Conservation (phyloP, 2,329 filamentous ascomycete species). For the Paracamarosporium sp. region DNA sequence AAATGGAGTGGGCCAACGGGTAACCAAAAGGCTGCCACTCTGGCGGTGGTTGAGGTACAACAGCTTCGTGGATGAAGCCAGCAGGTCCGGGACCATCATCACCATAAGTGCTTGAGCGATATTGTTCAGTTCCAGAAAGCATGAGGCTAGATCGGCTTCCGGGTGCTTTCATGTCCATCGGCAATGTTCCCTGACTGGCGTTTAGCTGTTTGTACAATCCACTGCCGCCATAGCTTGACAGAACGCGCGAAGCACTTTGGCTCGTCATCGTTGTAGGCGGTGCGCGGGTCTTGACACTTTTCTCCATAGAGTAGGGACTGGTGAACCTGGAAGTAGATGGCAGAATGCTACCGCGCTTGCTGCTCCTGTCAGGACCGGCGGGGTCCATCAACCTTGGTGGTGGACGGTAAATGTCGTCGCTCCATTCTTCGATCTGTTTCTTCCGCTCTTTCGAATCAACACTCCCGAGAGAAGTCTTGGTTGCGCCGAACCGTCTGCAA, state of each 20-base stretch:
- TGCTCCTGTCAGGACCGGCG: constrained; percentile 69
- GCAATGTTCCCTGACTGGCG: constrained; percentile 63
- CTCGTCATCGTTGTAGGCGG: constrained; percentile 93
- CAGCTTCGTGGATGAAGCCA: constrained; percentile 95
- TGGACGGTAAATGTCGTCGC: constrained; percentile 94
- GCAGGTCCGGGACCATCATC: constrained; percentile 80
- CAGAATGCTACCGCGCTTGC: constrained; percentile 84
- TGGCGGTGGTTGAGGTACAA: constrained; percentile 93
- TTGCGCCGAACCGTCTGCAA: constrained; percentile 81
- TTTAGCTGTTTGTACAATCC: constrained; percentile 72
- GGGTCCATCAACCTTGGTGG: constrained; percentile 82
- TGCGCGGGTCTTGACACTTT: constrained; percentile 57
- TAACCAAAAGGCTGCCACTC: constrained; percentile 98
- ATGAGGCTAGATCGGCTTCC: constrained; percentile 51
- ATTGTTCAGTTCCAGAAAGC: constrained; percentile 51
- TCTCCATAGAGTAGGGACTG: constrained; percentile 81
- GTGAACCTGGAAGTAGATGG: constrained; percentile 96
- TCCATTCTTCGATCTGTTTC: constrained; percentile 97
- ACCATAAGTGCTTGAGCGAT: constrained; percentile 62
- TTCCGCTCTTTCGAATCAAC: constrained; percentile 83
- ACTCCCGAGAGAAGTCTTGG: constrained; percentile 79
- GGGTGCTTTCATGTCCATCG: constrained; percentile 47
- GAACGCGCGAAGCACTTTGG: constrained; percentile 76
- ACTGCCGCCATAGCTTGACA: constrained; percentile 58
- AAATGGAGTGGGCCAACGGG: constrained; percentile 91